A percentile compares a stretch with the other conserved stretches of the same genome.
Evolutionary conservation across 805 yeast genomes (phyloP).

Genomic region (Kluyveromyces lactis): DNA sequence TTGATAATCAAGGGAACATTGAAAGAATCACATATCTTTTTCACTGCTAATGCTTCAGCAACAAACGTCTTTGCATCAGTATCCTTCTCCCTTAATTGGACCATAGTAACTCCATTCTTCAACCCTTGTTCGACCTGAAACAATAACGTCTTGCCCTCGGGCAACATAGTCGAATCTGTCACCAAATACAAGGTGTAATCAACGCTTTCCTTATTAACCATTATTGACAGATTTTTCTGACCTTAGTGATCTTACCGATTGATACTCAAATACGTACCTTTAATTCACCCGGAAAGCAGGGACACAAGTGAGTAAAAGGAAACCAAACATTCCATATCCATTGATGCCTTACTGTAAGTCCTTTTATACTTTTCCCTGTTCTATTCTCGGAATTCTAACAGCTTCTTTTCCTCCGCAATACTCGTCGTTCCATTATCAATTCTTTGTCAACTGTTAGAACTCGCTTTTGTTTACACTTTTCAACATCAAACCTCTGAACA

Average conservation of each 20-base stretch:
- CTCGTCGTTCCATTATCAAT: background rate
- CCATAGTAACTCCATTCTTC: constrained; percentile 65
- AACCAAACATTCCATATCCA: too few relatives aligned
- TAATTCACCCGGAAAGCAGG: too few relatives aligned
- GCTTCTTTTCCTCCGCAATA: too few relatives aligned
- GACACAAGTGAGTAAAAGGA: too few relatives aligned
- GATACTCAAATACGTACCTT: too few relatives aligned
- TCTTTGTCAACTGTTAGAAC: background rate
- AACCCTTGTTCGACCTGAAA: constrained; percentile 59
- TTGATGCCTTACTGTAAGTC: too few relatives aligned
- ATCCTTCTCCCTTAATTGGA: constrained; percentile 77
- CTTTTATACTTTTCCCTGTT: background rate
- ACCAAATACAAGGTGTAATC: constrained; percentile 63
- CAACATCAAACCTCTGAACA: background rate
- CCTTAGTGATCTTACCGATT: too few relatives aligned
- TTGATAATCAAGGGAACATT: constrained; percentile 75
- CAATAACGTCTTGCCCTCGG: constrained; percentile 44
- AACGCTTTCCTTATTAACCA: constrained; percentile 19
- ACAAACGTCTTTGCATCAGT: constrained; percentile 62
- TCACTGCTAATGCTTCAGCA: constrained; percentile 50
- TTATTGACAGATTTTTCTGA: too few relatives aligned
- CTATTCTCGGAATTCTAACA: too few relatives aligned
- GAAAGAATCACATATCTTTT: constrained; percentile 47
- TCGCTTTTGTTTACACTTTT: background rate
- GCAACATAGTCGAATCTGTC: constrained; percentile 71